Percentiles rank a stretch among this genome's conserved stretches.
Conservation (phyloP, 495 filamentous ascomycete species). For the Daldinia vernicosa region DNA sequence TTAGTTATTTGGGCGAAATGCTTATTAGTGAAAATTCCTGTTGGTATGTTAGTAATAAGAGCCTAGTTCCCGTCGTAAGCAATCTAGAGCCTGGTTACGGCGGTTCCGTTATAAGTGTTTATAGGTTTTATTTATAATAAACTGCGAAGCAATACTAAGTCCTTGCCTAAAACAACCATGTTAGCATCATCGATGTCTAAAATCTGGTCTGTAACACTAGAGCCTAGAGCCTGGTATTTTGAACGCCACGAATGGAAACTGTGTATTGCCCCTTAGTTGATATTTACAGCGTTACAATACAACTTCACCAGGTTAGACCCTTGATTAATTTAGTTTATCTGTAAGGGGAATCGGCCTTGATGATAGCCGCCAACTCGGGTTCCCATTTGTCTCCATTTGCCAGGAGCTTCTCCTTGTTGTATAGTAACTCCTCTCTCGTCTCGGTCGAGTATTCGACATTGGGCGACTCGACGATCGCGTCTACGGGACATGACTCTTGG, state of each 20-base stretch:
- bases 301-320: constrained; percentile 16
- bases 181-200: not conserved
- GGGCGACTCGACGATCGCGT: constrained; percentile 96
- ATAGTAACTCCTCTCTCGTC: constrained; percentile 94
- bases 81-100: not conserved
- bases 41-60: not conserved
- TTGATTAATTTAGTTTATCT: constrained; percentile 64
- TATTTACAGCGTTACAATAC: constrained; percentile 42
- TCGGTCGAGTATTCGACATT: constrained; percentile 99
- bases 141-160: not conserved
- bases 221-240: constrained; percentile 1
- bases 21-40: not conserved
- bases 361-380: constrained; percentile 90
- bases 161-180: not conserved
- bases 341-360: constrained; percentile 88
- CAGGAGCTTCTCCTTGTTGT: constrained; percentile 95
- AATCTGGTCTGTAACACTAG: not conserved
- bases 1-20: not conserved
- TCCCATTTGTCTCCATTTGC: constrained; percentile 98
- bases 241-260: constrained; percentile 37
- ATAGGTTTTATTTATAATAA: not conserved
- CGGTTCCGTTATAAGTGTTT: not conserved
- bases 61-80: no score
- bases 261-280: constrained; percentile 33
- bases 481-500: constrained; percentile 98